These are phyloP conservation scores for Xylaria grammica DNA, from an alignment of 495 filamentous ascomycete species.

Conservation along the genomic window DNA sequence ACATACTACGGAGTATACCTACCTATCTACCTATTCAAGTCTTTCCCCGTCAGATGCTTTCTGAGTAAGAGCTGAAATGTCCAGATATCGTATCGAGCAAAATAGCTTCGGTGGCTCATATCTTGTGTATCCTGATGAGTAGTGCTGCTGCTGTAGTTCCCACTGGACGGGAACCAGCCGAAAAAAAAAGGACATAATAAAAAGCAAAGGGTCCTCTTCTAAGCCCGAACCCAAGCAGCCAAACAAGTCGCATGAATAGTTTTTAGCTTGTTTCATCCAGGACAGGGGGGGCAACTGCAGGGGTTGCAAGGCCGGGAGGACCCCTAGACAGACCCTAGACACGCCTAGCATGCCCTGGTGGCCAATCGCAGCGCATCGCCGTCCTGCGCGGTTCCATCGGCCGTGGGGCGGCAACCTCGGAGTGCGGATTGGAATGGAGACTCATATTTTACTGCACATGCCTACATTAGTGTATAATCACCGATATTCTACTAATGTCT, in stretches of 20 bases:
- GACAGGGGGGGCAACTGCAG: too few relatives aligned
- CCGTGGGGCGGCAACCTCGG: neutral
- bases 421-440: constrained; percentile 5
- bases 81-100: too few relatives aligned
- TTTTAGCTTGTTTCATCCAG: constrained; percentile 23
- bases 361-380: constrained; percentile 6
- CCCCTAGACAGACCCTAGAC: neutral
- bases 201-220: constrained; percentile 10
- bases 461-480: too few relatives aligned
- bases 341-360: constrained; percentile 7
- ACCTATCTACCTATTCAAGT: neutral
- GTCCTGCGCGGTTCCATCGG: too few relatives aligned
- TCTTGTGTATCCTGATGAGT: too few relatives aligned
- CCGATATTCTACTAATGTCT: neutral
- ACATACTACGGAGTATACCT: too few relatives aligned
- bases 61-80: too few relatives aligned
- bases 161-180: too few relatives aligned
- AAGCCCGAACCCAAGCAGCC: constrained; percentile 6
- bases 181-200: constrained; percentile 4
- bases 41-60: too few relatives aligned
- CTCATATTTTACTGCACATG: neutral
- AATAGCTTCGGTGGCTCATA: too few relatives aligned
- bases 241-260: constrained; percentile 2
- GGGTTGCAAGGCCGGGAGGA: neutral
- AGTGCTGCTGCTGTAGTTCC: too few relatives aligned